These are phyloP conservation scores for Nicotiana noctiflora DNA, from an alignment of 257 asterid genomes.

Conservation along the genomic window DNA sequence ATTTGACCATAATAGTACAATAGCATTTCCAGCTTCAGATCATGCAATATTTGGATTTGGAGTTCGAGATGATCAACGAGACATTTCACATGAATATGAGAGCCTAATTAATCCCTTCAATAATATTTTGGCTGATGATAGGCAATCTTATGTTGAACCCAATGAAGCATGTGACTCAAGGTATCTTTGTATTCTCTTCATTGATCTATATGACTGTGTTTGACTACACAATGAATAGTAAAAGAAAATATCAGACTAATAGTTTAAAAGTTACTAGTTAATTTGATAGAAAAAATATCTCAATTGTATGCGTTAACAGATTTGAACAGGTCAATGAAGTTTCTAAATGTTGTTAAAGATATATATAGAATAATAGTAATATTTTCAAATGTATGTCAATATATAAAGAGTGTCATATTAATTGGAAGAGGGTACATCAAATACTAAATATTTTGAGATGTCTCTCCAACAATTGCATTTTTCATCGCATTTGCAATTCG, in stretches of 20 bases:
- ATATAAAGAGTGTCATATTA: too few species aligned
- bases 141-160: constrained; percentile 33
- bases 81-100: constrained; percentile 7
- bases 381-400: too few species aligned
- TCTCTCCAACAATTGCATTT: too few species aligned
- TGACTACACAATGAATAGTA: too few species aligned
- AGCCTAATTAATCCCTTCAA: constrained; percentile 9
- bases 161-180: constrained; percentile 32
- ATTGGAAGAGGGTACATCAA: too few species aligned
- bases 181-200: constrained; percentile 11
- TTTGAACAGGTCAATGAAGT: too few species aligned
- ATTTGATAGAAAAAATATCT: neutral
- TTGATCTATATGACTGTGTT: neutral
- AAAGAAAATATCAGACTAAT: neutral
- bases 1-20: neutral
- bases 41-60: neutral
- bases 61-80: constrained; percentile 10
- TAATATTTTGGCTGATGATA: constrained; percentile 22
- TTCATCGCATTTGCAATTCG: too few species aligned
- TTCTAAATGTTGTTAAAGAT: too few species aligned
- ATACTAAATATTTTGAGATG: too few species aligned
- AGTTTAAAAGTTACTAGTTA: neutral
- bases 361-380: too few species aligned
- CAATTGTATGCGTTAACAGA: neutral
- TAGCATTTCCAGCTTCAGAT: too few species aligned